Evolutionary conservation across 1,139 yeast genomes (phyloP).

Genomic region (Geotrichum reessii): DNA sequence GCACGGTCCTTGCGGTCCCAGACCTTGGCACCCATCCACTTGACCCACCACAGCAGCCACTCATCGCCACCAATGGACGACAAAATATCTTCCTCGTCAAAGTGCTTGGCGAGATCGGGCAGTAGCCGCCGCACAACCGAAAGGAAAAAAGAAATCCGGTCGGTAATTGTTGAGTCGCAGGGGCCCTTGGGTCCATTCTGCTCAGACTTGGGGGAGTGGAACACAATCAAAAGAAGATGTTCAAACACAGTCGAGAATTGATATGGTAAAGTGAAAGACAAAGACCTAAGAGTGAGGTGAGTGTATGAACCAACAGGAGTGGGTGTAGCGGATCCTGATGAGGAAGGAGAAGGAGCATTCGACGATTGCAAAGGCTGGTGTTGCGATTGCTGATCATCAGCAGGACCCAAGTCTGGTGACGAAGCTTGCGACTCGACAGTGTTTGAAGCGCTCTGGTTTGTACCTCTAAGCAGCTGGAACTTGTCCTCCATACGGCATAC

Average conservation of each 20-base stretch:
- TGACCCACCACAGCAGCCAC: conserved; percentile 94
- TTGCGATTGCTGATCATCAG: background rate
- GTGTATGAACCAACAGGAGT: conserved; percentile 1
- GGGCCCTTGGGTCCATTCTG: conserved; percentile 21
- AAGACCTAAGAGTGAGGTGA: conserved; percentile 5
- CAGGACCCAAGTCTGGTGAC: conserved; percentile 9
- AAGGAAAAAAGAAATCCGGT: conserved; percentile 67
- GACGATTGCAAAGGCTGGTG: background rate
- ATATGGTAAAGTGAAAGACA: conserved; percentile 20
- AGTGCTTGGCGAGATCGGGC: conserved; percentile 72
- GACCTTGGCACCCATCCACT: conserved; percentile 85
- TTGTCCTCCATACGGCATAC: conserved; percentile 23
- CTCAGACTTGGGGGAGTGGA: conserved; percentile 56
- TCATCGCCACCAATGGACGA: conserved; percentile 63
- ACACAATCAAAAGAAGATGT: conserved; percentile 63
- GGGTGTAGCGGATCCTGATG: conserved; percentile 7
- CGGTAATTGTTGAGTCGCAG: conserved; percentile 39
- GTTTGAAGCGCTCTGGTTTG: background rate
- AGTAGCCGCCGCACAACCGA: conserved; percentile 55
- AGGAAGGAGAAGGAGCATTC: background rate
- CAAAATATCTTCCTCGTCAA: conserved; percentile 75
- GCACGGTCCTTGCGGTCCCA: conserved; percentile 81
- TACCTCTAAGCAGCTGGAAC: background rate
- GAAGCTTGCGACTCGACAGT: conserved; percentile 7
- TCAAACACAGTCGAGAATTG: conserved; percentile 62